Evolutionary conservation across 257 asterid species (phyloP).

Genomic region (Datura wrightii): DNA sequence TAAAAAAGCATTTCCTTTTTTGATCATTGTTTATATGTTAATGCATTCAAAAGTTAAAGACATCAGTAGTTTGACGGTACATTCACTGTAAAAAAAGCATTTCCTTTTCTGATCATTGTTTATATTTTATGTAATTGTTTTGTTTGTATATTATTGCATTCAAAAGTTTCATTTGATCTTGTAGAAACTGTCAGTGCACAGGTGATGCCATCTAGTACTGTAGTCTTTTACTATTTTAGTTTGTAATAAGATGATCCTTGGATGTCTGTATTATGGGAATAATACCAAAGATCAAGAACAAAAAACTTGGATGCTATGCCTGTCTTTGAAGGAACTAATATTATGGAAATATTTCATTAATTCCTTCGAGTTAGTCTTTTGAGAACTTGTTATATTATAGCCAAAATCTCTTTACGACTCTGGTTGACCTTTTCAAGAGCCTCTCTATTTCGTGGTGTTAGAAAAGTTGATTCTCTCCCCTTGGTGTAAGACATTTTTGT

Average conservation of each 20-base stretch:
- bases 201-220: background rate
- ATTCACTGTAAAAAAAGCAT: background rate
- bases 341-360: background rate
- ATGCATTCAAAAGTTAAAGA: too few relatives aligned
- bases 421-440: background rate
- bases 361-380: background rate
- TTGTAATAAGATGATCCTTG: slow-evolving; percentile 18
- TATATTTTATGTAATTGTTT: background rate
- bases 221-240: background rate
- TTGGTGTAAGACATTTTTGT: background rate
- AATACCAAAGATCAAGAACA: background rate
- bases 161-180: slow-evolving; percentile 2
- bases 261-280: background rate
- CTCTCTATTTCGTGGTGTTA: background rate
- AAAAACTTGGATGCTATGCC: background rate
- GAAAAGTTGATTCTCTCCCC: background rate
- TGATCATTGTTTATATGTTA: too few relatives aligned
- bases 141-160: background rate
- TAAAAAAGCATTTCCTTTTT: background rate
- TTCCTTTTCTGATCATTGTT: background rate
- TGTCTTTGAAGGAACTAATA: background rate
- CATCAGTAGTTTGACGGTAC: background rate
- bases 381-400: background rate
- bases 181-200: background rate
- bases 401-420: background rate